Conservation (phyloP, 2,329 filamentous ascomycete species). For the Phialemonium atrogriseum region DNA sequence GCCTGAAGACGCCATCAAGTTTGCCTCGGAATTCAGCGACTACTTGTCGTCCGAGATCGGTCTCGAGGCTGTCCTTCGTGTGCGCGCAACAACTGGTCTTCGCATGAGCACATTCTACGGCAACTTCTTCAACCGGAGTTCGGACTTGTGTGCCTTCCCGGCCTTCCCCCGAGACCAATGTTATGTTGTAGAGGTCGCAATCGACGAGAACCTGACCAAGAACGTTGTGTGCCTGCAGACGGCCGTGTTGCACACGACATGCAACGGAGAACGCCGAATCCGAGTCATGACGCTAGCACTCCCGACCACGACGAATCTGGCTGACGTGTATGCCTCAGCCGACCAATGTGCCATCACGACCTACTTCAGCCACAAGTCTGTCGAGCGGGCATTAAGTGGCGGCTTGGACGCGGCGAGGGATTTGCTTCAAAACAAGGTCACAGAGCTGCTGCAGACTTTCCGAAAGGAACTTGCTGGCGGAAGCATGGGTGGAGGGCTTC, state of each 20-base stretch:
- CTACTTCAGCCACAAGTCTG: constrained; percentile 96
- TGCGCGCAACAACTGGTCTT: constrained; percentile 87
- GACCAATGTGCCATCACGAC: constrained; percentile 90
- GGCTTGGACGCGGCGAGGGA: constrained; percentile 88
- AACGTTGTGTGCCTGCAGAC: constrained; percentile 89
- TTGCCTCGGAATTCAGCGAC: constrained; percentile 92
- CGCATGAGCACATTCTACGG: constrained; percentile 98
- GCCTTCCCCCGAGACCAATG: constrained; percentile 96
- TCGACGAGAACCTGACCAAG: constrained; percentile 89
- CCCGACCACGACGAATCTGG: constrained; percentile 83
- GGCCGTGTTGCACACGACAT: constrained; percentile 93
- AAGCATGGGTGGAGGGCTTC: constrained; percentile 89
- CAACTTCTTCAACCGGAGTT: constrained; percentile 98
- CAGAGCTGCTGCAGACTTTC: constrained; percentile 90
- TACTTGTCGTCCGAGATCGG: constrained; percentile 96
- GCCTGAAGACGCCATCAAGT: constrained; percentile 94
- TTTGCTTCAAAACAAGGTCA: constrained; percentile 81
- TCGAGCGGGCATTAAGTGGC: constrained; percentile 77
- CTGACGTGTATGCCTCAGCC: constrained; percentile 88
- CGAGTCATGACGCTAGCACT: constrained; percentile 88
- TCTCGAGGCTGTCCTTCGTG: constrained; percentile 88
- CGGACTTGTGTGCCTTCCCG: constrained; percentile 94
- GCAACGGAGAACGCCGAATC: constrained; percentile 93
- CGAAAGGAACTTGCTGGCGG: constrained; percentile 94
- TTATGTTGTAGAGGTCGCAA: constrained; percentile 96